Conservation (phyloP, 225 moss, liverwort and hornwort genomes). For the Lunularia cruciata region DNA sequence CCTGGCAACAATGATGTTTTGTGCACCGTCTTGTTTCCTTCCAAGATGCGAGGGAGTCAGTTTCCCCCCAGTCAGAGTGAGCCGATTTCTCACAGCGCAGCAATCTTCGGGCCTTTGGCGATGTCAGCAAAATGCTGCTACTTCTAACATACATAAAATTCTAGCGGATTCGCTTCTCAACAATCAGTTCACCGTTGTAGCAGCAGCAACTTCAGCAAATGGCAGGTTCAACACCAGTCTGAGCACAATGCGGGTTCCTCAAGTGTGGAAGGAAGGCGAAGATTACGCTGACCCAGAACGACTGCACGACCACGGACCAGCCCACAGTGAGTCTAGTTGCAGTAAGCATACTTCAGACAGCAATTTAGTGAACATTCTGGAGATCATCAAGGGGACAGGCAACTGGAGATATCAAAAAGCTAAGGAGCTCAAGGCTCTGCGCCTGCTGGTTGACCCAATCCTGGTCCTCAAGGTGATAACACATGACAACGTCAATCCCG, state of each 20-base stretch:
- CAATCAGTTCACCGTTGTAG: not conserved
- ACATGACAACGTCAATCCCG: conserved; percentile 29
- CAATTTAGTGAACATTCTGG: conserved; percentile 21
- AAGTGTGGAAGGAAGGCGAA: conserved; percentile 7
- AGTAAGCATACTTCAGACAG: conserved; percentile 3
- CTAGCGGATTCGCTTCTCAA: too few relatives aligned
- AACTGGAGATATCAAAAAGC: conserved; percentile 47
- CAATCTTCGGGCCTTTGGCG: not conserved
- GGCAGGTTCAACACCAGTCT: not conserved
- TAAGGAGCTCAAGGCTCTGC: conserved; percentile 36
- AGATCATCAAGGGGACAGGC: conserved; percentile 30
- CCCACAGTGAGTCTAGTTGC: not conserved
- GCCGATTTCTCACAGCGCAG: not conserved
- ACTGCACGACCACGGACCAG: not conserved
- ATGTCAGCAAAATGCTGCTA: not conserved
- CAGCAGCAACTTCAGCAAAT: not conserved
- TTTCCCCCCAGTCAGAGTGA: not conserved
- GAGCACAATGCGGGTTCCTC: not conserved
- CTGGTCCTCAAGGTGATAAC: conserved; percentile 37
- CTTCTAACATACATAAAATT: too few relatives aligned
- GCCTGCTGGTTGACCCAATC: conserved; percentile 20
- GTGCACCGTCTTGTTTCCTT: not conserved
- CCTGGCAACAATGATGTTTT: not conserved
- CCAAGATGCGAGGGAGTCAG: not conserved
- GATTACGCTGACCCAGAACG: not conserved